A percentile compares a stretch with the other conserved stretches of the same genome.
These are phyloP conservation scores for Venturia nashicola DNA, from an alignment of 2,329 filamentous ascomycete genomes.

Conservation along the genomic window DNA sequence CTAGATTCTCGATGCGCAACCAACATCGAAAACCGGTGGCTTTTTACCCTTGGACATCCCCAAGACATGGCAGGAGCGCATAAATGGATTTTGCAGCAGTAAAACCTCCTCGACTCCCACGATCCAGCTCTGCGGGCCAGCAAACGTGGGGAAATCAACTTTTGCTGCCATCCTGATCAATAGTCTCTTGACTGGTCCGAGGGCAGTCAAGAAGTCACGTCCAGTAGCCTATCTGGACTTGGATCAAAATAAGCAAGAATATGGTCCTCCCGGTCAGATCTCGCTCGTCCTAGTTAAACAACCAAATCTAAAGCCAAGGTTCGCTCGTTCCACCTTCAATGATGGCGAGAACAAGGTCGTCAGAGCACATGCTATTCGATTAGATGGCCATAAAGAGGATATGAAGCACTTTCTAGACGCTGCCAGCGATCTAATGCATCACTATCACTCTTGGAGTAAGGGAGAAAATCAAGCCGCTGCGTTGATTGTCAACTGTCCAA, in stretches of 20 bases:
- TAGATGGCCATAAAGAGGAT: conserved; percentile 1
- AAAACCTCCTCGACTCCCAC: neutral
- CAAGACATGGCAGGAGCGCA: neutral
- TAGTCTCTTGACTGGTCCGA: neutral
- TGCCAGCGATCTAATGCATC: neutral
- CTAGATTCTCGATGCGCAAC: neutral
- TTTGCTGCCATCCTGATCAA: neutral
- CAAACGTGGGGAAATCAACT: conserved; percentile 1
- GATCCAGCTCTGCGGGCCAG: conserved; percentile 3
- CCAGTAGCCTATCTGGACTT: neutral
- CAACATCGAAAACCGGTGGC: neutral
- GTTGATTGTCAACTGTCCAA: neutral
- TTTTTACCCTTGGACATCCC: neutral
- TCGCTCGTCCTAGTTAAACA: neutral
- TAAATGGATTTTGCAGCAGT: neutral
- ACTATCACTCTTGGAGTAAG: neutral
- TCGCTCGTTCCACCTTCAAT: neutral
- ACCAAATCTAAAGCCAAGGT: neutral
- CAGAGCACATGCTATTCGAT: conserved; percentile 1
- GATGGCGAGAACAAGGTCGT: neutral
- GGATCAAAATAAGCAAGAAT: conserved; percentile 4
- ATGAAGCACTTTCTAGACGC: conserved; percentile 1
- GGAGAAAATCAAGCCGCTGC: neutral
- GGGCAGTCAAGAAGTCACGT: neutral
- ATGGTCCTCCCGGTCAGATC: conserved; percentile 2